phyloP scores from a whole-genome alignment of 768 basidiomycete genomes.

The Suillus ampliporus region DNA sequence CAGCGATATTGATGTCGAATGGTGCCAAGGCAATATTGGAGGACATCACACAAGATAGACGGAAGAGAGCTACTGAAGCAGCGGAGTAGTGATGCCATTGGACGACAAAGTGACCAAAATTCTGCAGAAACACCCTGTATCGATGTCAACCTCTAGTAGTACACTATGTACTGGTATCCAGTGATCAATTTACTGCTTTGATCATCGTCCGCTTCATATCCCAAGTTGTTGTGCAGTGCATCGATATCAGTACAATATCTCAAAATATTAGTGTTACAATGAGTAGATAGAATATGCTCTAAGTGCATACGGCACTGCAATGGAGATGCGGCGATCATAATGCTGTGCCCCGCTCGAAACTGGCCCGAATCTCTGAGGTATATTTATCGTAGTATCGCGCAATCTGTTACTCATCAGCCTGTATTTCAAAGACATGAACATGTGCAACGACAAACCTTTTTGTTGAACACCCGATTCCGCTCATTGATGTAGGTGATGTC shows the following conservation, averaged over 20 bases:
- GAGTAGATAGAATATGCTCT: background rate
- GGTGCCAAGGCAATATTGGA: constrained; percentile 85
- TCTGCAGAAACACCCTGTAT: too few relatives aligned
- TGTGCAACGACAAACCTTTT: constrained; percentile 63
- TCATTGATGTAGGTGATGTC: constrained; percentile 99
- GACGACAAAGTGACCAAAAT: too few relatives aligned
- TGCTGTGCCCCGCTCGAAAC: constrained; percentile 97
- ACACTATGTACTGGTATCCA: background rate
- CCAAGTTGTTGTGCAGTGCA: background rate
- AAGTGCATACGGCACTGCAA: background rate
- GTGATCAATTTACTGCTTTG: too few relatives aligned
- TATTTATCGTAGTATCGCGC: constrained; percentile 97
- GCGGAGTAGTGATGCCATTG: constrained; percentile 27
- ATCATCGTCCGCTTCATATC: background rate
- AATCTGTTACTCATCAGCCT: constrained; percentile 56
- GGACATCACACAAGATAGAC: constrained; percentile 77
- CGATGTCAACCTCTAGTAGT: too few relatives aligned
- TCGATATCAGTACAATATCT: background rate
- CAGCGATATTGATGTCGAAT: constrained; percentile 60
- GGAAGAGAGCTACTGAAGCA: constrained; percentile 49
- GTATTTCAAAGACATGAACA: constrained; percentile 5
- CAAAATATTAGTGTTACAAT: background rate
- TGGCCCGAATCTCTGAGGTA: constrained; percentile 93
- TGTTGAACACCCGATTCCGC: constrained; percentile 97
- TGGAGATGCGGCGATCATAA: constrained; percentile 45